Base-by-base conservation (phyloP, 768 basidiomycete genomes). In the Sporobolomyces roseus region DNA sequence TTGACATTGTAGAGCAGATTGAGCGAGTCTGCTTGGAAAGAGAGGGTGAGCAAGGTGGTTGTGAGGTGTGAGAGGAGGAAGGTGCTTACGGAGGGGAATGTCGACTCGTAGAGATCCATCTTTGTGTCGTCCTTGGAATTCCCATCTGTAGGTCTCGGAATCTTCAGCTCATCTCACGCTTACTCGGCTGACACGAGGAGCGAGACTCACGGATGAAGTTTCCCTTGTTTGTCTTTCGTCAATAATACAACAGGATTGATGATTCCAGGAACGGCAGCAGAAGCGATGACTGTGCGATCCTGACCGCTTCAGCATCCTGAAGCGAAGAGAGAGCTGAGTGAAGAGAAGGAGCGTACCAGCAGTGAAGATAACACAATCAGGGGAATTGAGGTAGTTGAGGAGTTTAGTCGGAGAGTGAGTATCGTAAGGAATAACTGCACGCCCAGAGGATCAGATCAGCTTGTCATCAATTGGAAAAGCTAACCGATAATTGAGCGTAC, bases 181-280 rank as follows among this genome's bases (percentile, higher is more conserved):
- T n/a, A n/a, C n/a, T n/a, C n/a, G n/a, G n/a, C n/a, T n/a, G n/a
- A n/a, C n/a, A n/a, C 9, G 35, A 10, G 16, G n/a, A 41, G 45
- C 19, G 17, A n/a, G 29, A 55, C 65, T 35, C 38, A 65, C 55
- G 75, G 74, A 21, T 53, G 60, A 0, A 75, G 43, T 29, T 54
- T 65, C 19, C 74, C 75, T 19, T 69, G 35, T 62, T 65, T 68
- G 53, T 72, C 68, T 66, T 76, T 76, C 3, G 52, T 68, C 89
- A 99, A 90, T 61, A 99, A 79, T 0, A 93, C 92, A 21, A 98
- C 94, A 7, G 94, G 92, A 74, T 96, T 93, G 48, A 97, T 78
- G 73, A 97, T 94, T 0, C 94, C 92, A 0, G 93, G 94, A 3
- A 96, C 93, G 29, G 94, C 93, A 4, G 93, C 93, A 7, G 91